These are phyloP conservation scores for Diatrype stigma DNA, from an alignment of 2,329 filamentous ascomycete species.

Conservation along the genomic window DNA sequence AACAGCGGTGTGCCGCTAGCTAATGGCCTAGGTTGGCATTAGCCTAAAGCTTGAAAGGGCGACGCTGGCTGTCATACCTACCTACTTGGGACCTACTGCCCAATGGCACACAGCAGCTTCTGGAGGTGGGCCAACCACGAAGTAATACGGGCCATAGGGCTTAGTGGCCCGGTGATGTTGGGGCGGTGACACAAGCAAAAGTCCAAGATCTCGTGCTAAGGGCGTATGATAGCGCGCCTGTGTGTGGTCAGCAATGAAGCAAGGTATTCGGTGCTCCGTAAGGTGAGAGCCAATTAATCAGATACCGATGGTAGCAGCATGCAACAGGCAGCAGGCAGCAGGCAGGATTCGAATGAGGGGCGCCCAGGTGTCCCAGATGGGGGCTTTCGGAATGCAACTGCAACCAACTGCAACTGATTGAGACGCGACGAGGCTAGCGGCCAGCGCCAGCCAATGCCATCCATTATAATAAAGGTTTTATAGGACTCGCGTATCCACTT, in stretches of 20 bases:
- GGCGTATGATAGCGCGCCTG: background rate
- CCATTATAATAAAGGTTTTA: too few species aligned
- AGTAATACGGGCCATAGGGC: too few species aligned
- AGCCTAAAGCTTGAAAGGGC: background rate
- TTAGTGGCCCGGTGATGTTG: too few species aligned
- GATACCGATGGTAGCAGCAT: background rate
- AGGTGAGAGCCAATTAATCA: background rate
- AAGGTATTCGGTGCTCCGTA: background rate
- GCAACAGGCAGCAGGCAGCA: background rate
- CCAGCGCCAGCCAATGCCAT: background rate
- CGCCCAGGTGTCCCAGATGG: background rate
- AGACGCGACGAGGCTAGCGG: background rate
- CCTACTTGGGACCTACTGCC: background rate
- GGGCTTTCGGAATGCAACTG: background rate
- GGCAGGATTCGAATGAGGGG: background rate
- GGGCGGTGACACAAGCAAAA: too few species aligned
- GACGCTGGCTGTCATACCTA: background rate
- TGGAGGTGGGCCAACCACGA: too few species aligned
- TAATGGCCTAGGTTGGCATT: background rate
- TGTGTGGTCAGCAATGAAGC: background rate
- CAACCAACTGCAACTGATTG: too few species aligned
- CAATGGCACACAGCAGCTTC: background rate
- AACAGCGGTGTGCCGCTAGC: background rate
- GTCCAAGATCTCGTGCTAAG: background rate
- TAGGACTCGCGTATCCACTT: too few species aligned